Base-by-base conservation (phyloP, 164 flowering plant genomes). In the Sextonia rubra region DNA sequence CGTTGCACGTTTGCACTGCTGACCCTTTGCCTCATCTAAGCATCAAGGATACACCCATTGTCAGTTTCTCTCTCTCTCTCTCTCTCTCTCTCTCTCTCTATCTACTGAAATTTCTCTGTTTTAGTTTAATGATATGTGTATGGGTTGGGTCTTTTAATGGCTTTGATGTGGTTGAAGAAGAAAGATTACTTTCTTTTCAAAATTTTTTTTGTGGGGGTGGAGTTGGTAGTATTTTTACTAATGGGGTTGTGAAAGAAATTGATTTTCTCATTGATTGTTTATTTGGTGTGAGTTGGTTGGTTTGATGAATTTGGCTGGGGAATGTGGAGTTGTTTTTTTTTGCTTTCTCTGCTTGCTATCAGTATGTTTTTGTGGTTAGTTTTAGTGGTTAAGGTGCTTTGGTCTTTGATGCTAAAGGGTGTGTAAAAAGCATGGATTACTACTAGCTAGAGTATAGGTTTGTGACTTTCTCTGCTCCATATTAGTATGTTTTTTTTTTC, bases 41-140 rank as follows among this genome's bases (percentile, higher is more conserved):
- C 80, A 82, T 89, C 77, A 87, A 87, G 66, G 87, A 89, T 49
- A 86, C 88, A 15, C 90, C 91, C 79, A 87, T 89, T 83, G 90
- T 87, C 61, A 82, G 91, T 80, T 6, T 55, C 63, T 73, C 69
- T 11, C 66, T 55, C 25, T 32, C 68, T 22, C 17, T 52, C 0
- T 14, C 15, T 64, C 29, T 30, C 17, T 64, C 29, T 29, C n/a
- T 15, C 17, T 29, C 9, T 64, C 15, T 5, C 15, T 12, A 12
- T 4, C 17, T 27, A 29, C 29, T 15, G 68, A 29, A 15, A 7
- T 18, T 11, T 37, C 23, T 44, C 12, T 64, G 65, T 20, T 20
- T 62, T 25, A 27, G 18, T 61, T 61, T 61, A n/a, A 11, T 25
- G 15, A 11, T n/a, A 18, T 22, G 25, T 23, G 64, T 25, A 25